Evolutionary conservation across 768 basidiomycete genomes (phyloP).

Genomic region (Lactifluus echinatus): DNA sequence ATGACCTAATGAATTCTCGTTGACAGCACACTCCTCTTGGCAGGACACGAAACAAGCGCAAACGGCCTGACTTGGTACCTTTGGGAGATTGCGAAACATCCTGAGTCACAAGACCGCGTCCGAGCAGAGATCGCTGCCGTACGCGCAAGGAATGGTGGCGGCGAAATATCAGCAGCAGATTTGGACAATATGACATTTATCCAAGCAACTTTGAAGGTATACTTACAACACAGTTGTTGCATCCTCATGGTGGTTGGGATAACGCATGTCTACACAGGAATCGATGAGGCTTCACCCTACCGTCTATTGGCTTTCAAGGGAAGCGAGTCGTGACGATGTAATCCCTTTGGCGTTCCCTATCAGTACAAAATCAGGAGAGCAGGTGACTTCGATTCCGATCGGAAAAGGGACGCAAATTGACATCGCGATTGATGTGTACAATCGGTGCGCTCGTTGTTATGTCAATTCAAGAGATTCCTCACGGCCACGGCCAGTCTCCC

Average conservation of each 20-base stretch:
- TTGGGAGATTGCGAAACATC: too few species aligned
- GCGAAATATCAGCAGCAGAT: background rate
- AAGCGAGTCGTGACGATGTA: slow-evolving; percentile 18
- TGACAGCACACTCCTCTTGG: too few species aligned
- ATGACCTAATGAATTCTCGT: background rate
- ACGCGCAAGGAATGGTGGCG: background rate
- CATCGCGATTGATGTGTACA: background rate
- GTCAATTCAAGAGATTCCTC: background rate
- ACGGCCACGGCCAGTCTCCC: background rate
- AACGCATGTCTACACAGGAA: background rate
- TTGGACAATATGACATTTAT: background rate
- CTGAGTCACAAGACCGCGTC: too few species aligned
- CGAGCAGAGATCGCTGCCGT: too few species aligned
- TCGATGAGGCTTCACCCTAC: slow-evolving; percentile 15
- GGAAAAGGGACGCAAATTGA: background rate
- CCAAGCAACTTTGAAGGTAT: background rate
- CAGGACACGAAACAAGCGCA: background rate
- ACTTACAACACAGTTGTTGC: background rate
- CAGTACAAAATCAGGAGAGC: background rate
- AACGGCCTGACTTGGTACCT: background rate
- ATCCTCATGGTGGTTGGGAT: background rate
- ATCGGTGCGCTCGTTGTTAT: background rate
- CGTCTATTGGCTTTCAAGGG: background rate
- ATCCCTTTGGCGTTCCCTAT: slow-evolving; percentile 17
- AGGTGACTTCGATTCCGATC: background rate